phyloP scores from a whole-genome alignment of 345 rosid genomes.

The Lepidium sativum region DNA sequence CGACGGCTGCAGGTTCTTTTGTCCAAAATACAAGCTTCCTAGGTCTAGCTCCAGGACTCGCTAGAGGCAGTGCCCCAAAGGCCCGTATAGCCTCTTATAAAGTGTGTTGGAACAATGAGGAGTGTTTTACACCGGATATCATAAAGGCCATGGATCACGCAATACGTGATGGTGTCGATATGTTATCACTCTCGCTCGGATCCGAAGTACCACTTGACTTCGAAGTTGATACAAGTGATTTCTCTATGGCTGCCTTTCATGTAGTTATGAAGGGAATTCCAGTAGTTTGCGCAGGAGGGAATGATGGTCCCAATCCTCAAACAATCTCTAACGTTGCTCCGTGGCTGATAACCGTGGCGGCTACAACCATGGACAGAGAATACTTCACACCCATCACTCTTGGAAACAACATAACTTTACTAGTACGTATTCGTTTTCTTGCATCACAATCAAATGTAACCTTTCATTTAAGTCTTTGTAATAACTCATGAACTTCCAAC shows the following conservation, averaged over 20 bases:
- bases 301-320: slow-evolving; percentile 34
- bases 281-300: slow-evolving; percentile 45
- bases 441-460: not conserved
- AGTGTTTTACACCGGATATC: slow-evolving; percentile 46
- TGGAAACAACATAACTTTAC: slow-evolving; percentile 32
- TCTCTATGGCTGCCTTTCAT: slow-evolving; percentile 44
- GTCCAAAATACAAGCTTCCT: slow-evolving; percentile 29
- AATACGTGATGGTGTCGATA: slow-evolving; percentile 57
- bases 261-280: slow-evolving; percentile 46
- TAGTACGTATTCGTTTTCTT: slow-evolving; percentile 7
- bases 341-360: slow-evolving; percentile 53
- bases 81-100: slow-evolving; percentile 60
- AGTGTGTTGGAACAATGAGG: slow-evolving; percentile 38
- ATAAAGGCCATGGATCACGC: slow-evolving; percentile 58
- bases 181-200: slow-evolving; percentile 54
- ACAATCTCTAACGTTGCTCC: slow-evolving; percentile 43
- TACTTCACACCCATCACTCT: slow-evolving; percentile 35
- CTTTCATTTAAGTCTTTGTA: no score
- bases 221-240: slow-evolving; percentile 36
- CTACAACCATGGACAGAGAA: slow-evolving; percentile 43
- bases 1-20: slow-evolving; percentile 50
- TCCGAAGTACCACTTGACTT: slow-evolving; percentile 1
- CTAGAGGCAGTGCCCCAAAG: slow-evolving; percentile 55
- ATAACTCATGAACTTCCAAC: no score
- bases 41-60: slow-evolving; percentile 45